phyloP scores from a whole-genome alignment of 768 basidiomycete genomes.

The Agaricus blazei region DNA sequence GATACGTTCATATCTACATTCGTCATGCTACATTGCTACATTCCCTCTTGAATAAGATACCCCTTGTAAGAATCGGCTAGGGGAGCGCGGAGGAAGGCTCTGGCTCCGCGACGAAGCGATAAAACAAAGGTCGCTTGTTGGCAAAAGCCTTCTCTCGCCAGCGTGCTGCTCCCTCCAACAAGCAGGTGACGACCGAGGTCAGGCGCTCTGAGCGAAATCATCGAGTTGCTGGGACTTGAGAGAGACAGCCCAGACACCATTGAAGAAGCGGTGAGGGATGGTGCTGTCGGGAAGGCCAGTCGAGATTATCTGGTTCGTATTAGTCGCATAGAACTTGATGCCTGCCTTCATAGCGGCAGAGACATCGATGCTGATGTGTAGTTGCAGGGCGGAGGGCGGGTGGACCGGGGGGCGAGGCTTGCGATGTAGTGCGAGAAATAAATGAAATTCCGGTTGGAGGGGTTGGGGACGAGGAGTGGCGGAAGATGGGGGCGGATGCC shows the following conservation, averaged over 20 bases:
- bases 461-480: neutral
- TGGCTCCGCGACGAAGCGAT: too few relatives aligned
- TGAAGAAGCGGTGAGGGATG: conserved; percentile 11
- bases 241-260: conserved; percentile 5
- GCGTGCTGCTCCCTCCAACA: too few relatives aligned
- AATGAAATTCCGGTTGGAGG: neutral
- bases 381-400: neutral
- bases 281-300: conserved; percentile 5
- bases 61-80: too few relatives aligned
- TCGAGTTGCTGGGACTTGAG: neutral
- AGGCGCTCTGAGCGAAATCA: too few relatives aligned
- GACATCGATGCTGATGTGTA: conserved; percentile 15
- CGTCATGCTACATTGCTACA: too few relatives aligned
- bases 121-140: too few relatives aligned
- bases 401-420: neutral
- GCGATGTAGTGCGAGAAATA: conserved; percentile 4
- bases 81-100: too few relatives aligned
- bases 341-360: conserved; percentile 12
- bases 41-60: too few relatives aligned
- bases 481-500: neutral
- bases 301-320: conserved; percentile 8
- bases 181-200: too few relatives aligned
- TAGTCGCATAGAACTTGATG: conserved; percentile 14
- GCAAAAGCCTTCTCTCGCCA: too few relatives aligned
- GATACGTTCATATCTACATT: too few relatives aligned